Conservation (phyloP, 805 yeast genomes). For the Ogataea degrootiae region DNA sequence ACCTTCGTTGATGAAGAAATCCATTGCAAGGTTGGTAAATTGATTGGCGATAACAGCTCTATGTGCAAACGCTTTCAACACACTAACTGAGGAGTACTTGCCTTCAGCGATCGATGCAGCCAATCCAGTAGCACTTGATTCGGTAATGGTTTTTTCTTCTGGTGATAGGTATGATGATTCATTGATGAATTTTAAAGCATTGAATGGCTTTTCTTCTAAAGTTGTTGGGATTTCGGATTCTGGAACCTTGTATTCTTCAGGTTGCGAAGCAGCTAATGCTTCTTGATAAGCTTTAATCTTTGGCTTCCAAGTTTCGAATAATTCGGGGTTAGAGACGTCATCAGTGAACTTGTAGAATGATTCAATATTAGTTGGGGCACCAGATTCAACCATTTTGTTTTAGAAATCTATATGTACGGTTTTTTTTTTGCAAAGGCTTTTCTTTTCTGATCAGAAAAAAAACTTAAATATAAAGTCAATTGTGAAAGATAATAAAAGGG, state of each 20-base stretch:
- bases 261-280: constrained; percentile 22
- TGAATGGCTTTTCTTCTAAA: constrained; percentile 32
- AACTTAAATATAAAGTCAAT: not conserved
- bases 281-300: constrained; percentile 39
- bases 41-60: constrained; percentile 62
- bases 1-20: constrained; percentile 62
- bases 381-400: constrained; percentile 15
- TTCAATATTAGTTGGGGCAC: constrained; percentile 26
- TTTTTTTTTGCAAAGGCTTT: not conserved
- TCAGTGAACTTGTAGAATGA: constrained; percentile 27
- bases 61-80: constrained; percentile 60
- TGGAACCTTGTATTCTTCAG: constrained; percentile 27
- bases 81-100: constrained; percentile 44
- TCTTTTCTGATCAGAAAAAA: too few species aligned
- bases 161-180: constrained; percentile 29
- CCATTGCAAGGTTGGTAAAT: constrained; percentile 48
- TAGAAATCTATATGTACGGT: not conserved
- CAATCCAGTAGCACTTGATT: constrained; percentile 37
- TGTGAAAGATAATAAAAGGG: not conserved
- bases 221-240: constrained; percentile 30
- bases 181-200: constrained; percentile 32
- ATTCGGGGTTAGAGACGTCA: constrained; percentile 33
- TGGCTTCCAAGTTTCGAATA: constrained; percentile 42
- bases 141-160: constrained; percentile 41
- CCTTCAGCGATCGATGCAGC: constrained; percentile 42